Base-by-base conservation (phyloP, 2,329 filamentous ascomycete species). In the Ceratocystis huliohia region DNA sequence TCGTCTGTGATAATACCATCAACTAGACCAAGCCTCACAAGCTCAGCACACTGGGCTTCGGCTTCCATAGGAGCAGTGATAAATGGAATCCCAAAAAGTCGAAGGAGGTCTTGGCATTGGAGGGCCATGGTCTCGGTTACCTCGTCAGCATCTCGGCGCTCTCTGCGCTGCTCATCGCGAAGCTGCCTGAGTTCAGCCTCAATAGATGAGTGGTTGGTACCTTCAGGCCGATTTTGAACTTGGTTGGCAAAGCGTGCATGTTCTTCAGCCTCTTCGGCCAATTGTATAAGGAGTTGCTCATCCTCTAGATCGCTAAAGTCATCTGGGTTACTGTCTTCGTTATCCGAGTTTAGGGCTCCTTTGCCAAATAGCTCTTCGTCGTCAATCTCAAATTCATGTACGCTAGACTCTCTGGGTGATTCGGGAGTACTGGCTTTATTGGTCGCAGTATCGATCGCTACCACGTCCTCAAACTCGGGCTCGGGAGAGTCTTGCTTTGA, bases 11-110 rank as follows among this genome's bases (percentile, higher is more conserved):
- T 92, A 69, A 99, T 96, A 13, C 95, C 94, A 74, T 99, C 95
- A 7, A 99, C 95, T 0, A 97, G 84, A 0, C 91, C 90, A 0
- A 97, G 79, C 0, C 78, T 78, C 0, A 99, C 92, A 3, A 99
- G 83, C 75, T 96, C 89, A 0, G 94, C 94, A 73, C 94, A 99
- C 74, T 99, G 94, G 0, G 94, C 94, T 79, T 99, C 94, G 0
- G 94, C 94, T 81, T 99, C 94, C 94, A 97, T 97, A 0, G 95
- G 95, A 0, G 94, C 94, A 0, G 93, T 99, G 71, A 99, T 88
- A 73, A 99, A 99, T 0, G 94, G 94, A 10, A 99, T 84, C 0
- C 94, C 94, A 74, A 99, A 99, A 7, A 96, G 83, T 4, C 86
- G 83, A 22, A 99, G 83, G 0, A 99, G 82, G 59, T 94, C 88